Base-by-base conservation (phyloP, 305 asterid species). In the Ajuga reptans region DNA sequence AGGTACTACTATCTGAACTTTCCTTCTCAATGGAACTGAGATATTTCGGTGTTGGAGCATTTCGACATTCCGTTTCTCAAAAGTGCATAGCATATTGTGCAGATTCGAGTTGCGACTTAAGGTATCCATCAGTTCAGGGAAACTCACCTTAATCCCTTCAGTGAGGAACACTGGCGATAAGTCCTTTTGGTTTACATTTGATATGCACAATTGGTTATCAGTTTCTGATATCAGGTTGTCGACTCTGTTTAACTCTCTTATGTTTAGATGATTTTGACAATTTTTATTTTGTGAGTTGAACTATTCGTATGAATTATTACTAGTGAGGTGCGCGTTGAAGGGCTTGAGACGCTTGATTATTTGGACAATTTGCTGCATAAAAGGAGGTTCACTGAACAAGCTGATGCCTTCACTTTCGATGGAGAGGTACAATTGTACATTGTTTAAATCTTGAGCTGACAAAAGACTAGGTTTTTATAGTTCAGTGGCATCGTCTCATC, bases 321-420 rank as follows among this genome's bases (percentile, higher is more conserved):
- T 74, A 87, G 91, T 72, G 94, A 87, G 68, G 90, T 87, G 62
- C 87, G 94, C 1, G 80, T 87, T 46, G 94, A 87, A 78, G 94
- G 94, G 33, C 72, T 87, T 77, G 94, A 87, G 77, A 87, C 91
- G 9, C 89, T 87, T 4, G 89, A 87, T 58, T 87, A 75, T 79
- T 71, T 85, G 5, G 89, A 87, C 65, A 83, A 85, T 65, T 57
- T 78, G 75, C 12, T 56, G 77, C 78, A 76, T 2, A 69, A 74
- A 49, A 78, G 76, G 79, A 81, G 91, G 79, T 84, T 77, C 52
- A 87, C 91, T 0, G 89, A 87, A 79, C 95, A 87, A 75, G 94
- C 87, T 7, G 94, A 87, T 77, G 87, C 94, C 62, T 82, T 87
- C 18, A 85, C 91, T 53, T 87, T 87, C 46, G 91, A 87, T 58